Evolutionary conservation across 2,329 filamentous ascomycete genomes (phyloP), one percentile per base, ranked within the genome.

Genomic region (Helminthosporium solani): DNA sequence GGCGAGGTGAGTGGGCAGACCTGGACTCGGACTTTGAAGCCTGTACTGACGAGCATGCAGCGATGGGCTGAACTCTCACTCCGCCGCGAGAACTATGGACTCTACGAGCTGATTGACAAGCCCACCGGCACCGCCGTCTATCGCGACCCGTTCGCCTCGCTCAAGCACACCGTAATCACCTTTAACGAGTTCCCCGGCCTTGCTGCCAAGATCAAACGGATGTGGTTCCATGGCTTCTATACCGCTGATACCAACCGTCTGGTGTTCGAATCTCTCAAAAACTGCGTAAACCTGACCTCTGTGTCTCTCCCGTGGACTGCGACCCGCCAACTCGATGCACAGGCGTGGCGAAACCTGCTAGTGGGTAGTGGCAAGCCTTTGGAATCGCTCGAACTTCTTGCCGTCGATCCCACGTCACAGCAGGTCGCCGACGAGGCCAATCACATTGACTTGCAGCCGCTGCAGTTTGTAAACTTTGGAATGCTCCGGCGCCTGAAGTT

Each of bases 181-280:
- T 75, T 80, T 57, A 61, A 66, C 28, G 55, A 70, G 31, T 73
- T 71, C 40, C 74, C 77, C 1, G 61, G 69, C 23, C 66, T 78
- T 8, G 76, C 76, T 2, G 64, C 68, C 18, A 72, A 77, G 55
- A 76, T 80, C 44, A 74, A 72, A 44, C 74, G 77, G 36, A 70
- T 80, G 56, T 80, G 77, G 76, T 78, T 80, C 61, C 75, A 79
- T 46, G 78, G 77, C 40, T 79, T 79, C 61, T 75, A 79, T 63
- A 73, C 72, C 6, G 70, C 73, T 37, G 72, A 78, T 52, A 78
- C 76, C 3, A 75, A 78, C 56, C 67, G 69, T 23, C 67, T 76
- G 49, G 74, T 80, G 41, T 75, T 78, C 47, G 67, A 72, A 14
- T 73, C 75, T 37, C 66, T 80, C 27, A 67, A 69, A 45, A 72